A percentile compares a stretch with the other conserved stretches of the same genome.
Conservation (phyloP, 768 basidiomycete genomes). For the Gloeophyllum trabeum region DNA sequence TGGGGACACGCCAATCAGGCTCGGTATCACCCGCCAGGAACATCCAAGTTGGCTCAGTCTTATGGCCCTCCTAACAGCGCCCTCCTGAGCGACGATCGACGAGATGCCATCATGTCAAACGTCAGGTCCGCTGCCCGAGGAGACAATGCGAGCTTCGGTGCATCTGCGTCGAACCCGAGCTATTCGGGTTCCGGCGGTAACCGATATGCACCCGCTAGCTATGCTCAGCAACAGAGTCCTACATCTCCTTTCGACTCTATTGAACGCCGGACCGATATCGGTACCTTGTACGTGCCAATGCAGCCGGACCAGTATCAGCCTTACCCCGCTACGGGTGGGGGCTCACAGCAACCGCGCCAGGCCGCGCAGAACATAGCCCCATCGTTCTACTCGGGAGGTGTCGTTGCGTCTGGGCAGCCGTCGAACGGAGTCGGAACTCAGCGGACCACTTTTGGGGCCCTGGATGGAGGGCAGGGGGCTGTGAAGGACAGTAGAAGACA, state of each 20-base stretch:
- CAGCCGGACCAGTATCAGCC: slow-evolving; percentile 70
- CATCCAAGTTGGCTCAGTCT: slow-evolving; percentile 52
- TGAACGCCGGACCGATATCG: slow-evolving; percentile 53
- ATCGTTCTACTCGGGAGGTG: slow-evolving; percentile 63
- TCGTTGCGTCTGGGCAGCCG: slow-evolving; percentile 36
- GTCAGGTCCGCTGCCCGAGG: slow-evolving; percentile 52
- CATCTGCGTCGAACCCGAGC: slow-evolving; percentile 37
- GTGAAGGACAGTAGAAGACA: slow-evolving; percentile 7
- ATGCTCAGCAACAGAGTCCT: slow-evolving; percentile 21
- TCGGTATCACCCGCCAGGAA: slow-evolving; percentile 48
- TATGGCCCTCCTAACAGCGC: slow-evolving; percentile 55
- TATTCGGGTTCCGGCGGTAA: slow-evolving; percentile 49
- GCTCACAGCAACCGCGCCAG: slow-evolving; percentile 15
- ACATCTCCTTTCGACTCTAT: slow-evolving; percentile 45
- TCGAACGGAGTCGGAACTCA: slow-evolving; percentile 3
- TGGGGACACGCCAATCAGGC: slow-evolving; percentile 30
- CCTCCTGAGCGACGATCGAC: slow-evolving; percentile 57
- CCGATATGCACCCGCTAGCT: slow-evolving; percentile 45
- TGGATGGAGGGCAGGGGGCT: neutral
- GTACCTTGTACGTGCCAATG: slow-evolving; percentile 67
- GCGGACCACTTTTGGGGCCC: neutral
- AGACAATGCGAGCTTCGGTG: slow-evolving; percentile 34
- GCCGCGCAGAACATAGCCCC: slow-evolving; percentile 35
- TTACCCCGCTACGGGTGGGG: slow-evolving; percentile 30
- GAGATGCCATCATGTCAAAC: slow-evolving; percentile 76